Base-by-base conservation (phyloP, 805 yeast species). In the Barnettozyma populi region DNA sequence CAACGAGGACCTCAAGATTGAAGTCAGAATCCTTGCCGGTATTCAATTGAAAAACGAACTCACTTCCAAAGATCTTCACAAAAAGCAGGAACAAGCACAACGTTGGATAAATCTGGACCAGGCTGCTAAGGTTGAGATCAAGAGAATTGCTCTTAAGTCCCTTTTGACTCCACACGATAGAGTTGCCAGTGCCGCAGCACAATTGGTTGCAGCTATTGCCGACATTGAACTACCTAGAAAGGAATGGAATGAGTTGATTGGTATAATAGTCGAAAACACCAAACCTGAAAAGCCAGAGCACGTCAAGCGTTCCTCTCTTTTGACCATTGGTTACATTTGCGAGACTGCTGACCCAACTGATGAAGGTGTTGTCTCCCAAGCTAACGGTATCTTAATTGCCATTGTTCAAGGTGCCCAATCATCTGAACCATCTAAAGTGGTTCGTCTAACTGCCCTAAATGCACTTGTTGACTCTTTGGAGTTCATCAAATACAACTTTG, bases 181-280 rank as follows among this genome's bases (percentile, higher is more conserved):
- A 60, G 96, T 92, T 47, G 94, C 95, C 29, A 80, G 82, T 49
- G 77, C 96, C 25, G 84, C 92, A 23, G 96, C 99, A 21, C 97
- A 92, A 71, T 74, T 92, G 55, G 92, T 94, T 44, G 96, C 98
- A 31, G 95, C 97, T 10, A 87, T 94, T 58, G 99, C 97, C n/a
- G 92, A 84, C 53, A 87, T 92, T 48, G 99, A 94, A 65, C 74
- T 94, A 54, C 97, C 97, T 41, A 72, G 84, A 52, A 75, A 76
- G 54, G 88, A 85, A 62, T 94, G 99, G 99, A 82, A 84, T 24
- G 92, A 86, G 51, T 75, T 94, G 60, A 87, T 92, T 70, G 79
- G 82, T 46, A 78, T 79, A 37, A 84, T 94, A 61, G 92, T 94
- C 42, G 89, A 85, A 52, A 88, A 89, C 67, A 94, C 98, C 29